Base-by-base conservation (phyloP, 2,329 filamentous ascomycete species). In the Pseudogymnoascus sp. region DNA sequence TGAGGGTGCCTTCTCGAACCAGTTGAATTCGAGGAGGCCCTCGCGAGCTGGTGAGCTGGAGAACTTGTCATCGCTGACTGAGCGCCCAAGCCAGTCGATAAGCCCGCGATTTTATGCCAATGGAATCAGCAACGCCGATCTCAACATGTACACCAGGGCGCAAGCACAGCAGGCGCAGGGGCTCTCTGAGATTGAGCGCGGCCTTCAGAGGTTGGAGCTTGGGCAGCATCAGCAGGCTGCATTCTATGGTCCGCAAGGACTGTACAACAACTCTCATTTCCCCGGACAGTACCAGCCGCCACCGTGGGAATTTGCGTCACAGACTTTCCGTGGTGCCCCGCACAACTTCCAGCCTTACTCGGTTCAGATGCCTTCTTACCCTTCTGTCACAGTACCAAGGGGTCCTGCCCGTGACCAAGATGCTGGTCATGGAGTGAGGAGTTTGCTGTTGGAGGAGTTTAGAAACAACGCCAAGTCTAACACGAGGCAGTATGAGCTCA, bases 371-470 rank as follows among this genome's bases (percentile, higher is more conserved):
- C 67, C 65, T 34, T 57, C 68, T 2, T 71, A 69, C 58, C 43
- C 64, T 32, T 54, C 64, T 14, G 60, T 65, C 9, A 34, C 61
- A 6, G 66, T 70, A 38, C 69, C 70, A 11, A 69, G 68, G 25
- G 66, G 68, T 3, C 70, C 70, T 39, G 64, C 68, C 12, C 70
- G 70, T 60, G 70, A 72, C 38, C 67, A 72, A 35, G 72, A 73
- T 68, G 64, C 69, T 14, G 72, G 69, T 9, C 64, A 83, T 63
- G 82, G 82, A 60, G 75, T 88, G 12, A 83, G 90, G 67, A 95
- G 91, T 71, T 75, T 79, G 12, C 75, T 92, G 7, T 78, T 97
- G 1, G 87, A 92, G 64, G 90, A 96, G 30, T 97, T 95, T 74
- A 85, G 89, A 41, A 79, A 81, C 9, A 89, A 86, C 69, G 82